Conservation (phyloP, 2,329 filamentous ascomycete species). For the Colletotrichum destructivum region DNA sequence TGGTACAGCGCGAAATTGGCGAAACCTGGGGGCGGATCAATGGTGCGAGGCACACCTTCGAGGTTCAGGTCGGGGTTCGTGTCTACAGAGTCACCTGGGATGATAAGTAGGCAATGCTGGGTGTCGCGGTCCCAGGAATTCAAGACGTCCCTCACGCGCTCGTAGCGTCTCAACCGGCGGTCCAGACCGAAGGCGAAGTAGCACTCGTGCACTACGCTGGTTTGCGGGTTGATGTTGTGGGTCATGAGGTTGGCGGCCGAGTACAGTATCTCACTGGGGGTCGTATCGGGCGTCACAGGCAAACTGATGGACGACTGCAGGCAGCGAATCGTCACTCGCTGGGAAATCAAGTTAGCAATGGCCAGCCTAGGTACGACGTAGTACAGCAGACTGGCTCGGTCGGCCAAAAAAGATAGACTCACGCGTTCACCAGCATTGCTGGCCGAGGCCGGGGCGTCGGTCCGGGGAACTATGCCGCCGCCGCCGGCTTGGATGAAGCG, state of each 20-base stretch:
- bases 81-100: slow-evolving; percentile 70
- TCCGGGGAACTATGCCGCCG: slow-evolving; percentile 64
- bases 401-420: slow-evolving; percentile 51
- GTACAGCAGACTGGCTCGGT: not conserved
- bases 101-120: slow-evolving; percentile 81
- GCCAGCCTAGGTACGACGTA: not conserved
- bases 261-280: slow-evolving; percentile 79
- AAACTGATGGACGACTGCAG: slow-evolving; percentile 78
- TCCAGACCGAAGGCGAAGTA: slow-evolving; percentile 85
- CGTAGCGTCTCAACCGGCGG: slow-evolving; percentile 86
- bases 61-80: slow-evolving; percentile 75
- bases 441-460: slow-evolving; percentile 84
- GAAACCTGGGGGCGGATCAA: slow-evolving; percentile 75
- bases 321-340: slow-evolving; percentile 82
- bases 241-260: slow-evolving; percentile 76
- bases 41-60: slow-evolving; percentile 70
- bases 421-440: slow-evolving; percentile 85
- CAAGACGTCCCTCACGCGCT: slow-evolving; percentile 88
- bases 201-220: slow-evolving; percentile 82
- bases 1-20: slow-evolving; percentile 80
- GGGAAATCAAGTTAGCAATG: slow-evolving; percentile 47
- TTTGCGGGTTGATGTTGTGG: slow-evolving; percentile 74
- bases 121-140: slow-evolving; percentile 92
- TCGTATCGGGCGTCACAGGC: slow-evolving; percentile 82
- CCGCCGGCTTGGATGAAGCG: slow-evolving; percentile 61